Evolutionary conservation across 768 basidiomycete genomes (phyloP).

Genomic region (Russula sp.): DNA sequence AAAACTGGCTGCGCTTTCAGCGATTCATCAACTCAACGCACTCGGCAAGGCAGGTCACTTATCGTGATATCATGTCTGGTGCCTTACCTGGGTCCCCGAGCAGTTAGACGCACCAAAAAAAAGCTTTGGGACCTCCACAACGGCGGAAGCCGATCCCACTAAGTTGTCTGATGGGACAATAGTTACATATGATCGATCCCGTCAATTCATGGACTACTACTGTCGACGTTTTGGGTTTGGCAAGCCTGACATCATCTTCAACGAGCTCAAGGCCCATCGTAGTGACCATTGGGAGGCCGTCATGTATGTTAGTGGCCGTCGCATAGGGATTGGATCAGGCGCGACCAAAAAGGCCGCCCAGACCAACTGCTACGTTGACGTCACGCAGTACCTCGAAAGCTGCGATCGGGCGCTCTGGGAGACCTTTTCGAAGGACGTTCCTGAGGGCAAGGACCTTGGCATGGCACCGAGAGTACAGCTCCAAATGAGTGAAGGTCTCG

Average conservation of each 20-base stretch:
- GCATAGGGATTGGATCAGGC: constrained; percentile 78
- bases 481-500: constrained; percentile 57
- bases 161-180: constrained; percentile 53
- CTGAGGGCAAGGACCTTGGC: constrained; percentile 65
- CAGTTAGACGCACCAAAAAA: constrained; percentile 21
- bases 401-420: constrained; percentile 84
- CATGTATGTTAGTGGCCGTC: constrained; percentile 71
- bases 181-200: constrained; percentile 69
- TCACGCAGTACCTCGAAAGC: constrained; percentile 77
- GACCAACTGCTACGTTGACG: constrained; percentile 79
- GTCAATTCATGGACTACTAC: constrained; percentile 94
- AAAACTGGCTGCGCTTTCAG: constrained; percentile 71
- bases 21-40: constrained; percentile 64
- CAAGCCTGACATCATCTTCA: constrained; percentile 65
- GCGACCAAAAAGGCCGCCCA: constrained; percentile 68
- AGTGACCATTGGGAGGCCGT: constrained; percentile 62
- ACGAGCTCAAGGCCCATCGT: constrained; percentile 37
- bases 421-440: constrained; percentile 57
- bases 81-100: neutral
- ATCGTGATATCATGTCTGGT: neutral
- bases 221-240: constrained; percentile 74
- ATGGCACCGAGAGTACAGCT: constrained; percentile 69
- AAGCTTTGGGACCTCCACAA: neutral
- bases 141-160: constrained; percentile 31
- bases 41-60: constrained; percentile 57